phyloP scores from a whole-genome alignment of 345 rosid species.

The Camelina sativa region DNA sequence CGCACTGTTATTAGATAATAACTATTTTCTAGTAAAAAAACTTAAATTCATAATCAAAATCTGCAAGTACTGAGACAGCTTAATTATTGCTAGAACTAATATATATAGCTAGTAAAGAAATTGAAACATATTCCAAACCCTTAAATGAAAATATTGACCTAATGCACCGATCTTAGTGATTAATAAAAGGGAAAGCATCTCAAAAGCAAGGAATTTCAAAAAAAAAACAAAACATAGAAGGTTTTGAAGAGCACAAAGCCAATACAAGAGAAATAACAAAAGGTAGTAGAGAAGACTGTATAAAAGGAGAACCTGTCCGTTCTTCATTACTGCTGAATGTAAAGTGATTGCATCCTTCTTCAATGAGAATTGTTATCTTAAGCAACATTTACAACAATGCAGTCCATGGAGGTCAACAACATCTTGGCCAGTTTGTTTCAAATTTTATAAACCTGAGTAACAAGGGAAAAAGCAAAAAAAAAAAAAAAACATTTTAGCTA shows the following conservation, averaged over 20 bases:
- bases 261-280: slow-evolving; percentile 7
- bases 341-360: slow-evolving; percentile 29
- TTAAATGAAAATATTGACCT: not conserved
- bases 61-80: slow-evolving; percentile 7
- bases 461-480: not conserved
- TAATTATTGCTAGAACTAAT: not conserved
- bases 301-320: slow-evolving; percentile 40
- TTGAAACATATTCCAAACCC: not conserved
- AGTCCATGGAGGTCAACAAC: slow-evolving; percentile 17
- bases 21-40: not conserved
- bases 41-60: slow-evolving; percentile 2
- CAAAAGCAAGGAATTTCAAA: slow-evolving; percentile 3
- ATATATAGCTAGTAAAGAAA: not conserved
- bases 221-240: not conserved
- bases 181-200: too few relatives aligned
- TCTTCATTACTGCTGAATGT: slow-evolving; percentile 41
- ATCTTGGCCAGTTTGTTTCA: not conserved
- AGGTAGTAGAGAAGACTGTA: slow-evolving; percentile 16
- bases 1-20: slow-evolving; percentile 47
- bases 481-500: slow-evolving; percentile 7
- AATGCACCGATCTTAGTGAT: too few relatives aligned
- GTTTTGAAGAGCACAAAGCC: not conserved
- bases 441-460: slow-evolving; percentile 31
- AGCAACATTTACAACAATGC: slow-evolving; percentile 26
- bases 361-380: slow-evolving; percentile 20